Conservation (phyloP, 202 grass and related monocot species). For the Zizania palustris region DNA sequence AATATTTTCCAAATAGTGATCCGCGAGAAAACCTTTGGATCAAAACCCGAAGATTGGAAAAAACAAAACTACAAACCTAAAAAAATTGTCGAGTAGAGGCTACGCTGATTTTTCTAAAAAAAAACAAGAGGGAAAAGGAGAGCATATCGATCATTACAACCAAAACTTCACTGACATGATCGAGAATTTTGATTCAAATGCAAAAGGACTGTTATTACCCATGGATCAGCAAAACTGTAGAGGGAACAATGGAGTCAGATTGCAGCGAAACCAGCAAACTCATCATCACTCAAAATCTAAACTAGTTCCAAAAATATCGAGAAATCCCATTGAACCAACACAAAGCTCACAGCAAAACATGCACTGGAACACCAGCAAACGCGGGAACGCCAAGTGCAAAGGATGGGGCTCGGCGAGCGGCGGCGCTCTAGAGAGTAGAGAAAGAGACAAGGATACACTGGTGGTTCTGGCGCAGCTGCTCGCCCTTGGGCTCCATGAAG, state of each 20-base stretch:
- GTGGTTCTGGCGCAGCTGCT: conserved; percentile 43
- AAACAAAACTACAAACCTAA: background rate
- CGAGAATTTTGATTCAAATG: conserved; percentile 21
- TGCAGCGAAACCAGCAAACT: background rate
- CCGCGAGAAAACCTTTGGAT: background rate
- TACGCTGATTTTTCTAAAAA: background rate
- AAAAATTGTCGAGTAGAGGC: background rate
- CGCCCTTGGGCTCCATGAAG: conserved; percentile 69
- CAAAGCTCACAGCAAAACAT: background rate
- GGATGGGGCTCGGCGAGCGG: too few relatives aligned
- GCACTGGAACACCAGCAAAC: conserved; percentile 12
- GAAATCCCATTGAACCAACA: conserved; percentile 39
- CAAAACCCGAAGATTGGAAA: background rate
- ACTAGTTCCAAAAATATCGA: conserved; percentile 8
- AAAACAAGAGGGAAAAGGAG: background rate
- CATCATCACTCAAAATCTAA: conserved; percentile 3
- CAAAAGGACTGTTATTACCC: background rate
- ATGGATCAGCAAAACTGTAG: background rate
- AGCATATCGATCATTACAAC: conserved; percentile 5
- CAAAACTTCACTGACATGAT: conserved; percentile 6
- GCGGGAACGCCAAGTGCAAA: background rate
- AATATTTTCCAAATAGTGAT: conserved; percentile 10
- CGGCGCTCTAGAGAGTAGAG: background rate
- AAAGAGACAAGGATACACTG: conserved; percentile 54
- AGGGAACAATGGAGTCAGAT: background rate